phyloP scores from a whole-genome alignment of 768 basidiomycete species.

The Pleurotus salmoneostramineus region DNA sequence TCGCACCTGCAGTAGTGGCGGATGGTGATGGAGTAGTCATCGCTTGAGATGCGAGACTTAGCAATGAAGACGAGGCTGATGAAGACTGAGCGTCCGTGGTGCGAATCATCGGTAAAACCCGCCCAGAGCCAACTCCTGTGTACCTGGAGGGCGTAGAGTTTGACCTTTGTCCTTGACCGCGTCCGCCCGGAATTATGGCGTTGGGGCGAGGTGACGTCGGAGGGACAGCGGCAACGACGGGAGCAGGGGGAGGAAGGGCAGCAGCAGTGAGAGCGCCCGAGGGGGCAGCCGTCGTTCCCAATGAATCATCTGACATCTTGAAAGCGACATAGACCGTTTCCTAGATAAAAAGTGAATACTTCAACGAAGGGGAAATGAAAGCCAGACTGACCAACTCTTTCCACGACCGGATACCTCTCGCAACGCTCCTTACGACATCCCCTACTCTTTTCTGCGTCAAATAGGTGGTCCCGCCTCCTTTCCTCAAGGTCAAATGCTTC shows the following conservation, averaged over 20 bases:
- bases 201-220: neutral
- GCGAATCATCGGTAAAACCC: neutral
- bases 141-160: neutral
- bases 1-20: too few relatives aligned
- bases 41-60: too few relatives aligned
- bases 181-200: neutral
- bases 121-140: neutral
- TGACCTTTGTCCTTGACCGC: neutral
- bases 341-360: conserved; percentile 23
- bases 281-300: conserved; percentile 10
- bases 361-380: neutral
- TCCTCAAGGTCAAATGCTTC: conserved; percentile 48
- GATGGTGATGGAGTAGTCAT: too few relatives aligned
- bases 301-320: conserved; percentile 46
- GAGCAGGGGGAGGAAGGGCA: neutral
- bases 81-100: conserved; percentile 8
- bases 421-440: conserved; percentile 40
- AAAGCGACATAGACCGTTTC: conserved; percentile 52
- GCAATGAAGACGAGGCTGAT: conserved; percentile 9
- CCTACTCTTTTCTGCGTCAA: conserved; percentile 47
- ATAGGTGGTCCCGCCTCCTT: conserved; percentile 42
- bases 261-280: neutral
- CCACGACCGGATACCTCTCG: conserved; percentile 41
- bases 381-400: conserved; percentile 38
- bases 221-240: neutral